These are phyloP conservation scores for Ehretia macrophylla DNA, from an alignment of 257 asterid genomes.

Conservation along the genomic window DNA sequence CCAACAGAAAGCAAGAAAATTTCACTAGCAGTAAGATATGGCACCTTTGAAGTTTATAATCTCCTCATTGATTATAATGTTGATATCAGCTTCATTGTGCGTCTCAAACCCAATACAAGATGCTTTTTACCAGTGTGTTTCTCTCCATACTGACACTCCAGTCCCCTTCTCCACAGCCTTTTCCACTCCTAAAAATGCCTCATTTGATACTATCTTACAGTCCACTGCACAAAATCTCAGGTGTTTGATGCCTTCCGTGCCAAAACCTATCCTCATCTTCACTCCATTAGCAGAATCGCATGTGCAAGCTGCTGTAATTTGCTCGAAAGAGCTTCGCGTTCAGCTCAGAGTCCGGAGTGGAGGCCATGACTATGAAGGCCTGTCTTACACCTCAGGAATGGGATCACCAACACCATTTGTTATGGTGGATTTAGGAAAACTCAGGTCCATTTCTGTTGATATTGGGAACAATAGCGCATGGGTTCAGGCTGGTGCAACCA, in stretches of 20 bases:
- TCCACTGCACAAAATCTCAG: conserved; percentile 24
- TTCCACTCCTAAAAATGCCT: conserved; percentile 8
- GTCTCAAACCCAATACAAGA: neutral
- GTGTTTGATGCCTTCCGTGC: conserved; percentile 10
- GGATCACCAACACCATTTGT: conserved; percentile 7
- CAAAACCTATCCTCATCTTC: conserved; percentile 24
- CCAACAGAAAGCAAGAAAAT: no score
- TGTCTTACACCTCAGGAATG: conserved; percentile 7
- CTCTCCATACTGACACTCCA: conserved; percentile 1
- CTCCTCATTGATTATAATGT: neutral
- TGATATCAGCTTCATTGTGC: neutral
- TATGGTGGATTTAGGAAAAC: conserved; percentile 2
- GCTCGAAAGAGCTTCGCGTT: conserved; percentile 7
- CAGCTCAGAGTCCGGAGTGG: conserved; percentile 21
- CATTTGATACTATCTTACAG: conserved; percentile 11
- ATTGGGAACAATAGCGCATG: conserved; percentile 12
- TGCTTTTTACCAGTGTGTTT: neutral
- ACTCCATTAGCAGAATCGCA: conserved; percentile 18
- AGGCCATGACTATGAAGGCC: conserved; percentile 19
- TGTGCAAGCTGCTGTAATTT: conserved; percentile 21
- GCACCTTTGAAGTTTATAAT: neutral
- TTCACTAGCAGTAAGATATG: neutral
- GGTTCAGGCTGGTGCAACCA: conserved; percentile 21
- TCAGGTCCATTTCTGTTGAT: conserved; percentile 10
- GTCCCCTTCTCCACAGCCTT: conserved; percentile 2